Conservation (phyloP, 305 asterid genomes). For the Plantago rigida region DNA sequence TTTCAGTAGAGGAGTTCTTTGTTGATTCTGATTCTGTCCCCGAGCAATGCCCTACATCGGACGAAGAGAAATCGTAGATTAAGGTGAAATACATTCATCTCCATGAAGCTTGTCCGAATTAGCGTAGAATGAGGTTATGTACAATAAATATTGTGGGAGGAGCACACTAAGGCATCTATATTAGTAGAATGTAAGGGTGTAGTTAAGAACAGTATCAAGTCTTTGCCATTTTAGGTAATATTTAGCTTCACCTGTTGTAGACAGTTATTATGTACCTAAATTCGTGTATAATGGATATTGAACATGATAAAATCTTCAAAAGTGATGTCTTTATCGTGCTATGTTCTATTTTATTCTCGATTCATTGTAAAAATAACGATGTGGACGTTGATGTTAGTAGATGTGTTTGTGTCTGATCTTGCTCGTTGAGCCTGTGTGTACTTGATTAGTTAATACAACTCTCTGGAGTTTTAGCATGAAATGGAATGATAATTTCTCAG, state of each 20-base stretch:
- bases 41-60: slow-evolving; percentile 45
- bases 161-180: neutral
- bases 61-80: slow-evolving; percentile 51
- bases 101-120: slow-evolving; percentile 6
- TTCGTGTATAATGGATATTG: slow-evolving; percentile 4
- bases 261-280: neutral
- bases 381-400: no score
- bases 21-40: slow-evolving; percentile 54
- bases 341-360: slow-evolving; percentile 14
- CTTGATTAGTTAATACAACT: neutral
- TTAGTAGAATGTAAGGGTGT: slow-evolving; percentile 13
- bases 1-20: slow-evolving; percentile 68
- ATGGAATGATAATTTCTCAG: neutral
- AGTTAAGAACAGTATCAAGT: slow-evolving; percentile 11
- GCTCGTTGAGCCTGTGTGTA: neutral
- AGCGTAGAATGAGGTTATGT: slow-evolving; percentile 2
- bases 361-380: neutral
- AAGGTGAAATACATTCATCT: slow-evolving; percentile 8
- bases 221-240: slow-evolving; percentile 8
- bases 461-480: neutral
- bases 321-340: slow-evolving; percentile 12
- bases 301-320: slow-evolving; percentile 13
- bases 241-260: slow-evolving; percentile 15
- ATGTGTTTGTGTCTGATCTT: neutral
- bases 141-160: neutral